Percentiles rank a stretch among this genome's conserved stretches.
phyloP scores from a whole-genome alignment of 2,329 filamentous ascomycete species.

The Cryphonectria radicalis region DNA sequence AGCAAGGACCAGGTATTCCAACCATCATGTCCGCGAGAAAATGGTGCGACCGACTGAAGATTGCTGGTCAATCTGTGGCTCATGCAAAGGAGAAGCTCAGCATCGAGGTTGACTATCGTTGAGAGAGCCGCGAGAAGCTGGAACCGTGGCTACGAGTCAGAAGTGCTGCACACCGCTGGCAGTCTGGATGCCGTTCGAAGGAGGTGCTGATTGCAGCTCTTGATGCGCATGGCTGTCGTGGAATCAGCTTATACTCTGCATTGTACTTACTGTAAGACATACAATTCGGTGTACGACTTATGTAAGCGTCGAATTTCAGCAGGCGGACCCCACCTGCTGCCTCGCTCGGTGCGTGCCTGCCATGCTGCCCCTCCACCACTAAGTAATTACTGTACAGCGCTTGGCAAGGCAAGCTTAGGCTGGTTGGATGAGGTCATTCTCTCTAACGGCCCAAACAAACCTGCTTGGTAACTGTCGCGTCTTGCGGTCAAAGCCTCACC shows the following conservation, averaged over 20 bases:
- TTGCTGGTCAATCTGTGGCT: neutral
- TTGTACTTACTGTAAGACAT: no score
- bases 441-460: neutral
- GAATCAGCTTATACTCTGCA: neutral
- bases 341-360: neutral
- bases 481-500: neutral
- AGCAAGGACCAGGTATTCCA: neutral
- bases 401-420: slow-evolving; percentile 3
- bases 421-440: slow-evolving; percentile 23
- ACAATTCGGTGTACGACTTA: neutral
- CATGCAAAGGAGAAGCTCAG: neutral
- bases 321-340: neutral
- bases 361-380: slow-evolving; percentile 3
- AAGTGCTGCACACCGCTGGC: neutral
- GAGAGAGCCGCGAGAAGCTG: neutral
- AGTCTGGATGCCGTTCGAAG: neutral
- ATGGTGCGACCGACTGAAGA: neutral
- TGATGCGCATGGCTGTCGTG: neutral
- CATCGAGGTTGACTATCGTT: neutral
- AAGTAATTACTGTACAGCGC: neutral
- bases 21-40: neutral
- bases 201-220: neutral
- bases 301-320: neutral
- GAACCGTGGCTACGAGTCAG: neutral
- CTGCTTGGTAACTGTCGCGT: neutral